phyloP scores from a whole-genome alignment of 2,329 filamentous ascomycete genomes.

The Aspergillus udagawae region DNA sequence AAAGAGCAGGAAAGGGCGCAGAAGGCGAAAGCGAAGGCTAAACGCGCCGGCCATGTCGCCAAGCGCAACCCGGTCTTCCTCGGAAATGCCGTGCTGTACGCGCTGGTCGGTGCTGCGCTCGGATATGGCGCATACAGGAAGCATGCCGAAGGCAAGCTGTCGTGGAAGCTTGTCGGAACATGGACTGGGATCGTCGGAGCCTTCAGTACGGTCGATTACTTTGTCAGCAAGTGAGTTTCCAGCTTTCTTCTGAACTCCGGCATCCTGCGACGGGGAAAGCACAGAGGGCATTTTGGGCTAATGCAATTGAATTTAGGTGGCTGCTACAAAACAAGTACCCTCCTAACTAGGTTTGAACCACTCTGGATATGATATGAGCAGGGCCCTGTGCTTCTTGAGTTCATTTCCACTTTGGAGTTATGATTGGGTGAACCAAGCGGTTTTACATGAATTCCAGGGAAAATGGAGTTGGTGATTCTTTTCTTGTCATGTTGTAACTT shows the following conservation, averaged over 20 bases:
- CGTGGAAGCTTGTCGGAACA: conserved; percentile 43
- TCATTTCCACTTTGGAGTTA: not conserved
- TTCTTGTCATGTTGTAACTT: not conserved
- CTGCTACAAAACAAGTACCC: conserved; percentile 50
- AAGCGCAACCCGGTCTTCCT: conserved; percentile 45
- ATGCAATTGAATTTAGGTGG: conserved; percentile 34
- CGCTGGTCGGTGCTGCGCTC: conserved; percentile 39
- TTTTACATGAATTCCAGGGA: not conserved
- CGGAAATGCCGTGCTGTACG: conserved; percentile 42
- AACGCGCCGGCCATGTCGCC: conserved; percentile 32
- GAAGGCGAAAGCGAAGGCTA: conserved; percentile 32
- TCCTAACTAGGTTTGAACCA: conserved; percentile 35
- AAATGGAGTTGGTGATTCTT: not conserved
- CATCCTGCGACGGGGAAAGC: not conserved
- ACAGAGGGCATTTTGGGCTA: conserved; percentile 8
- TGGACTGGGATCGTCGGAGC: conserved; percentile 43
- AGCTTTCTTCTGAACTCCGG: not conserved
- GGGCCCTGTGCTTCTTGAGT: not conserved
- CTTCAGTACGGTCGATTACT: conserved; percentile 45
- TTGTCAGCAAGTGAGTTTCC: conserved; percentile 46
- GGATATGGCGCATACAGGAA: conserved; percentile 48
- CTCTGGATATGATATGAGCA: not conserved
- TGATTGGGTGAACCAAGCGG: not conserved
- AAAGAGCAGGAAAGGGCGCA: conserved; percentile 15
- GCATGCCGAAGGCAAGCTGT: conserved; percentile 42